Base-by-base conservation (phyloP, 2,329 filamentous ascomycete species). In the Cladorrhinum sp. region DNA sequence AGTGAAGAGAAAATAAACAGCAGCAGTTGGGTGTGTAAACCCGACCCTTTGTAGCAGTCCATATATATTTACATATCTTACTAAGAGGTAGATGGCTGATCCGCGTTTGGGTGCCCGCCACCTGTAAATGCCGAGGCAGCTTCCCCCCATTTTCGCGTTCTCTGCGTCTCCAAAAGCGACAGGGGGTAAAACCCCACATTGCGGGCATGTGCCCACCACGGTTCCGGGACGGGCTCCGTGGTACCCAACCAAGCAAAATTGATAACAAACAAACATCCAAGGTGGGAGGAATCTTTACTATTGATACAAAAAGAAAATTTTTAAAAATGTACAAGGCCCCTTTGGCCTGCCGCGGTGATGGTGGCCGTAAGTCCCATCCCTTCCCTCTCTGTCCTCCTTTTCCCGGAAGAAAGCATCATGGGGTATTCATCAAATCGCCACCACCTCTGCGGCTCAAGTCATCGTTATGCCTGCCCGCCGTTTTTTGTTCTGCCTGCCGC, bases 81-180 rank as follows among this genome's bases (percentile, higher is more conserved):
- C n/a, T n/a, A n/a, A n/a, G n/a, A n/a, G n/a, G n/a, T n/a, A n/a
- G 26, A 9, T 28, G 4, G 26, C 26, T 28, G 26, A 36, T 9
- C 33, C 33, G 14, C 33, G 33, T 10, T 36, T 36, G 42, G 42
- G 42, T 46, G 18, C 49, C 49, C 49, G 49, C 49, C 49, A 51
- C 49, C 49, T 51, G 21, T 26, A 24, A 51, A 51, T 51, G 49
- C 49, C 49, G 49, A 51, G 49, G 49, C 49, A 51, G 49, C 21
- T 24, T 21, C 16, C n/a, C 36, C 36, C 42, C 42, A 46, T 46
- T 46, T 46, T 16, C 18, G n/a, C 3, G 42, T 21, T 4, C 42
- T 42, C 26, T 30, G 26, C 26, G 6, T 42, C 36, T 46, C 42
- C 42, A 46, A 46, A 21, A 16, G 42, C 26, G 16, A 46, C 42